Percentiles rank a stretch among this genome's conserved stretches.
These are phyloP conservation scores for Lipomyces kockii DNA, from an alignment of 805 yeast species.

Conservation along the genomic window DNA sequence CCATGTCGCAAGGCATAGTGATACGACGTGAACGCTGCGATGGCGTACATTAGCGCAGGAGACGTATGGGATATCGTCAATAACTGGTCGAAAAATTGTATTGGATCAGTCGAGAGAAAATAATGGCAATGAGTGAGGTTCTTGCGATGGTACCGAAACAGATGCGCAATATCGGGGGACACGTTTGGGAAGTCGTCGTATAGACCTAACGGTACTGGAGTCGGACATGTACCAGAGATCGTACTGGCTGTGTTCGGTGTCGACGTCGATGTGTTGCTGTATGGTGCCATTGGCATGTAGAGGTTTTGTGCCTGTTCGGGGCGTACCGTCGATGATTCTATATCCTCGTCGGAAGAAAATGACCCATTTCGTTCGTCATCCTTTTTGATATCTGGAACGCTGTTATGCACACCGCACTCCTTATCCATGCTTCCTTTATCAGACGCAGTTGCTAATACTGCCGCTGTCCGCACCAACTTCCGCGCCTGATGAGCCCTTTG, in stretches of 20 bases:
- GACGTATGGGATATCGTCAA: constrained; percentile 9
- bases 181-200: constrained; percentile 12
- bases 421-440: not conserved
- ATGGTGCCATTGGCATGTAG: not conserved
- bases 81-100: constrained; percentile 22
- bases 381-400: not conserved
- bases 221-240: not conserved
- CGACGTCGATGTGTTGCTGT: not conserved
- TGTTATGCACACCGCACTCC: no score
- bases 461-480: constrained; percentile 16
- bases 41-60: constrained; percentile 29
- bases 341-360: not conserved
- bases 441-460: constrained; percentile 7
- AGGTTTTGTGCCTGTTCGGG: not conserved
- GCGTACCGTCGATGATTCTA: not conserved
- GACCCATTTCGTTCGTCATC: not conserved
- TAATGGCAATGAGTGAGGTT: constrained; percentile 28
- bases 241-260: constrained; percentile 5
- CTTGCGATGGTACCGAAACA: constrained; percentile 23
- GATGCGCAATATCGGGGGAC: constrained; percentile 17
- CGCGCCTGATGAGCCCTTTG: constrained; percentile 25
- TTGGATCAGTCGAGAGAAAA: constrained; percentile 27
- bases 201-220: not conserved
- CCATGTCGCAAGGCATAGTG: constrained; percentile 58
- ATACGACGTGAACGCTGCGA: constrained; percentile 31